A percentile compares a stretch with the other conserved stretches of the same genome.
Evolutionary conservation across 2,329 filamentous ascomycete species (phyloP).

Genomic region (Verticillium tricorpus): DNA sequence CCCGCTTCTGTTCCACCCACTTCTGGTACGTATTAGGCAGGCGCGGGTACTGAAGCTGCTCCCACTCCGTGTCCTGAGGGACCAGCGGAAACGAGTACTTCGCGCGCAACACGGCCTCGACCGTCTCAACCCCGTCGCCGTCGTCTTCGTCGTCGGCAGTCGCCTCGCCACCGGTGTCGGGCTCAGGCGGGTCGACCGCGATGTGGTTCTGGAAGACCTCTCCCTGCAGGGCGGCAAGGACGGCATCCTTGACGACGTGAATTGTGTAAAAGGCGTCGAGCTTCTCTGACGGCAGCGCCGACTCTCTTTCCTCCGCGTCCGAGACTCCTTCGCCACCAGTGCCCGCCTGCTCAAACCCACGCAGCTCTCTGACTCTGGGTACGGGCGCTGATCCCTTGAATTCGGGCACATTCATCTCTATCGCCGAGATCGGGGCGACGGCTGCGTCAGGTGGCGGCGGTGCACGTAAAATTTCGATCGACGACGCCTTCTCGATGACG

Average conservation of each 20-base stretch:
- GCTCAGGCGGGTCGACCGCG: conserved; percentile 6
- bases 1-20: conserved; percentile 6
- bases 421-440: not conserved
- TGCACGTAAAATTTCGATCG: not conserved
- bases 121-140: conserved; percentile 11
- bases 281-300: conserved; percentile 9
- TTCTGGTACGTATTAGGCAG: conserved; percentile 12
- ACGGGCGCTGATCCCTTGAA: not conserved
- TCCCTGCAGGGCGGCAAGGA: conserved; percentile 7
- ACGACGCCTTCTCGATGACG: not conserved
- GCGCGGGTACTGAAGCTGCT: conserved; percentile 9
- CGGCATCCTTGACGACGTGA: conserved; percentile 10
- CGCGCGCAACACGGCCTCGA: conserved; percentile 8
- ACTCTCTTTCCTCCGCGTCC: conserved; percentile 4
- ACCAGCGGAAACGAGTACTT: conserved; percentile 7
- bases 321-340: not conserved
- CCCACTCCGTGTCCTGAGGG: conserved; percentile 8
- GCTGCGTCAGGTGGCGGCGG: not conserved
- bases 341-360: not conserved
- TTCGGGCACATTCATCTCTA: not conserved
- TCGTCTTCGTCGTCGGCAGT: not conserved
- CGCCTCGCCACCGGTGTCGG: not conserved
- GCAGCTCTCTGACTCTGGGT: not conserved
- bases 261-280: not conserved
- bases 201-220: conserved; percentile 7